Evolutionary conservation across 2,329 filamentous ascomycete species (phyloP).

Genomic region (Hymenoscyphus albidus): DNA sequence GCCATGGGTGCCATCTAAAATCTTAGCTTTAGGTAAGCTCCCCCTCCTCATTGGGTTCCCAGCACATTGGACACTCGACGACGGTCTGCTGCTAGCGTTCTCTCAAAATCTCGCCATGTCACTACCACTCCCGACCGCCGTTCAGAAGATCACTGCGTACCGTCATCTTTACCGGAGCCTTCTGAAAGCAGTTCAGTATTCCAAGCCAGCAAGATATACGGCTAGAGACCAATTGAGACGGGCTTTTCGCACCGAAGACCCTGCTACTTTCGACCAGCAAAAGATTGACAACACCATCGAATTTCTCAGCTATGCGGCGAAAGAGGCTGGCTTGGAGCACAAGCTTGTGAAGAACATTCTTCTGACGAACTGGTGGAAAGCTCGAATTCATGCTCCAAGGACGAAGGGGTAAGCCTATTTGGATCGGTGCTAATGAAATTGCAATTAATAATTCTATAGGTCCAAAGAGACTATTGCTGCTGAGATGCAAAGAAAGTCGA

Average conservation of each 20-base stretch:
- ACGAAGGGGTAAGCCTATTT: constrained; percentile 14
- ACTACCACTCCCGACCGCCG: constrained; percentile 10
- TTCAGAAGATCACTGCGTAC: constrained; percentile 60
- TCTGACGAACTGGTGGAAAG: constrained; percentile 37
- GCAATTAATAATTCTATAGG: constrained; percentile 2
- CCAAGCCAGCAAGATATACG: constrained; percentile 62
- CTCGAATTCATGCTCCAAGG: background rate
- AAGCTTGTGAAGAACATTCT: constrained; percentile 67
- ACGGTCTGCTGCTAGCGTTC: background rate
- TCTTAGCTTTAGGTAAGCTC: background rate
- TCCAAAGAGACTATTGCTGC: constrained; percentile 6
- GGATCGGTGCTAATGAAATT: background rate
- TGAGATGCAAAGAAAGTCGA: constrained; percentile 28
- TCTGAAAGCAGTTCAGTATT: constrained; percentile 68
- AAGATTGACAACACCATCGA: constrained; percentile 62
- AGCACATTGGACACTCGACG: too few species aligned
- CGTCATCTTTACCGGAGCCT: constrained; percentile 63
- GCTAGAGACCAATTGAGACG: constrained; percentile 55
- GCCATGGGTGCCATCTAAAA: background rate
- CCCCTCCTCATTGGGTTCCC: background rate
- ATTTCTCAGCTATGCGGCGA: constrained; percentile 64
- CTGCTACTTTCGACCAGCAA: constrained; percentile 44
- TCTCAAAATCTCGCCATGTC: constrained; percentile 18
- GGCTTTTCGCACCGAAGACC: constrained; percentile 52
- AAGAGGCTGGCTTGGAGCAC: constrained; percentile 65